Base-by-base conservation (phyloP, 202 grass and related monocot species). In the Elaeis oleifera region DNA sequence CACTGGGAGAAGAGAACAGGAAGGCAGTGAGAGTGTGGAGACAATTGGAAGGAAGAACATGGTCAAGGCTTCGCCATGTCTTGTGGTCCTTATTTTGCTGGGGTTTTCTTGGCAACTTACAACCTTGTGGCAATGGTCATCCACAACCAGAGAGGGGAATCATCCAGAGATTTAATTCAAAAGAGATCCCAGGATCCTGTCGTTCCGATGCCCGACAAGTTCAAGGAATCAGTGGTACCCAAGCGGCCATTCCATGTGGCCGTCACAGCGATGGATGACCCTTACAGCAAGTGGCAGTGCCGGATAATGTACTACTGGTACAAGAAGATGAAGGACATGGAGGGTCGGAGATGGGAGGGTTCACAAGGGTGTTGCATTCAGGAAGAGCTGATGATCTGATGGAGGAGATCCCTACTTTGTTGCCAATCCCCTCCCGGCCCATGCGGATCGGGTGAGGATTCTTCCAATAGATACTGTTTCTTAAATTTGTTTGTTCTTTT, bases 291-390 rank as follows among this genome's bases (percentile, higher is more conserved):
- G 56, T 97, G 92, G 92, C 92, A 91, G 65, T 97, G 92, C 71
- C 73, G 84, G 58, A 77, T 97, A 44, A 97, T 97, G 87, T 96
- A 96, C 64, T 80, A 91, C 84, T 96, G 91, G 87, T 96, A 91
- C 87, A 96, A 86, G 81, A 54, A 83, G 79, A 79, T 64, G 22
- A 78, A 74, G 23, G 67, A 62, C 17, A 52, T 50, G 22, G 19
- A 22, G 21, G 70, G 24, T 62, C 39, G 61, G 92, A 96, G 71
- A 89, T 96, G 92, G 87, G 79, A 17, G 92, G 87, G 4, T 96
- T 96, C 76, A 91, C 92, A 36, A 73, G 87, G 92, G 83, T 96
- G 71, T 64, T 91, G 67, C 92, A 96, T 76, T 96, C 92, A 18
- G 87, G 92, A 23, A 73, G 32, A 27, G 71, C 79, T 3, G 92